Evolutionary conservation across 2,329 filamentous ascomycete species (phyloP).

Genomic region (Calcarisporium arbuscula): DNA sequence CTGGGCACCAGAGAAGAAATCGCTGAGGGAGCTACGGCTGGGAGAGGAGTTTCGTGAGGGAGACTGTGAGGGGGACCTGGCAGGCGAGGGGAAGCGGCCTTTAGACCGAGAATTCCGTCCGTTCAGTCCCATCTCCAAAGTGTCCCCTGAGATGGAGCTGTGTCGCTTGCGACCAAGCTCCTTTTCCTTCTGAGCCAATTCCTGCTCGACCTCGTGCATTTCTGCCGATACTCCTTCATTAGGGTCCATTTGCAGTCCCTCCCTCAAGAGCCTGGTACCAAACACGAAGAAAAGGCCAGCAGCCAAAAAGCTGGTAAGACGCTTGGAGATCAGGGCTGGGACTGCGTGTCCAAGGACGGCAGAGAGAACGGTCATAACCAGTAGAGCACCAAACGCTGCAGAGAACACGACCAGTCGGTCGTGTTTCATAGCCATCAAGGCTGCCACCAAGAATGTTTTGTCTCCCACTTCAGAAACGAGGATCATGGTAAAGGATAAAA

Average conservation of each 20-base stretch:
- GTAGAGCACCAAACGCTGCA: slow-evolving; percentile 83
- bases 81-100: slow-evolving; percentile 71
- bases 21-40: slow-evolving; percentile 38
- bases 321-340: slow-evolving; percentile 81
- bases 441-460: slow-evolving; percentile 96
- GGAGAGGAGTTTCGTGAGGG: slow-evolving; percentile 58
- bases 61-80: slow-evolving; percentile 73
- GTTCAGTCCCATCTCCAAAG: slow-evolving; percentile 72
- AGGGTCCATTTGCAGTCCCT: slow-evolving; percentile 82
- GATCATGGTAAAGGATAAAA: slow-evolving; percentile 95
- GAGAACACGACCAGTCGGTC: slow-evolving; percentile 89
- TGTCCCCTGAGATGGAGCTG: slow-evolving; percentile 64
- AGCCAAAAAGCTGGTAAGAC: slow-evolving; percentile 83
- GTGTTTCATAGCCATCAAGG: slow-evolving; percentile 99
- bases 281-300: slow-evolving; percentile 84
- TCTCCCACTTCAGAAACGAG: slow-evolving; percentile 94
- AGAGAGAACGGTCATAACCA: slow-evolving; percentile 92
- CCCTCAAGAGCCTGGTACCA: slow-evolving; percentile 73
- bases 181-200: slow-evolving; percentile 89
- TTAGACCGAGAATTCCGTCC: slow-evolving; percentile 65
- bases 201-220: slow-evolving; percentile 94
- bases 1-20: slow-evolving; percentile 57
- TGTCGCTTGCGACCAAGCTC: slow-evolving; percentile 59
- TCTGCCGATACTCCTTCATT: slow-evolving; percentile 92
- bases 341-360: slow-evolving; percentile 89